Evolutionary conservation across 805 yeast species (phyloP), one percentile per base, ranked within the genome.

Genomic region (Citeromyces nyonsensis): DNA sequence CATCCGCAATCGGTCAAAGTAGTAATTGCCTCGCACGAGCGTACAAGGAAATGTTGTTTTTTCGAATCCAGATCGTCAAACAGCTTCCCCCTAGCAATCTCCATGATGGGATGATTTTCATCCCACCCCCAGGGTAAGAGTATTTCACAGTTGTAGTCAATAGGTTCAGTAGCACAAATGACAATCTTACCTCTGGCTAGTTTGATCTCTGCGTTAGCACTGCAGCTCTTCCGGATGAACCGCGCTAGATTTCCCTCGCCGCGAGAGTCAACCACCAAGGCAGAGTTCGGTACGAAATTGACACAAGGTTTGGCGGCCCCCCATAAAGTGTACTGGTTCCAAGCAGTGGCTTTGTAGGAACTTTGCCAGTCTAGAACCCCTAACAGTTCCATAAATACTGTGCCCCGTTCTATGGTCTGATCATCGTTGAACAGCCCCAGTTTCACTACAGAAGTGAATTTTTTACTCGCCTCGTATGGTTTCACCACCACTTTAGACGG

Each of bases 51-150:
- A 3, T 69, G 62, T 41, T 71, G 73, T 34, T 70, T 73, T 2
- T 58, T 54, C 28, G 70, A 71, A 5, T 58, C 42, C 18, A 78
- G 53, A 15, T 63, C 64, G 31, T 76, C 84, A 47, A 75, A 69
- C 40, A 27, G 20, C 20, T 56, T 49, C n/a, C 65, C 57, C 15
- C 56, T 51, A 15, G 66, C 58, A 34, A 79, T 53, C 40, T 63
- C 62, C 33, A 59, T 55, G 26, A 84, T 79, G 2, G 96, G 94
- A 48, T 85, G 95, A 11, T 57, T 40, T 3, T 53, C 47, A 46
- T 85, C 94, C 94, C 95, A 88, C 37, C 77, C 82, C 97, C 97
- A 88, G 2, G 74, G 69, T 7, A 84, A 51, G 0, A 86, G 66
- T 13, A 88, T 52, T 46, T 86, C 96, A 26, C 73, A 69, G n/a